phyloP scores from a whole-genome alignment of 140 eudicot genomes.

The Flaveria floridana region DNA sequence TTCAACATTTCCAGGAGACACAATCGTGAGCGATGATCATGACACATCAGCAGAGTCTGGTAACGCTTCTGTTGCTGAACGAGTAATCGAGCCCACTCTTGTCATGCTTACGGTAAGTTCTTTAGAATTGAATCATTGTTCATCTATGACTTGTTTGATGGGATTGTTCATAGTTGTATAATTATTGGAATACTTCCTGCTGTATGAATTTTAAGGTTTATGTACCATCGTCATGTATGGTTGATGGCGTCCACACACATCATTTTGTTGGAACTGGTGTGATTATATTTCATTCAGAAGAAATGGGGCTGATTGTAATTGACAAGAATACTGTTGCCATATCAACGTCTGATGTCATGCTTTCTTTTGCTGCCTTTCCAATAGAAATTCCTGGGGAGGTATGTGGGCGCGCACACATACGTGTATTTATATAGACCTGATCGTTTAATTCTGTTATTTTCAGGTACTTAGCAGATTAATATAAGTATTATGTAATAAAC shows the following conservation, averaged over 20 bases:
- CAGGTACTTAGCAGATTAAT: not conserved
- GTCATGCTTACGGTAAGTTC: constrained; percentile 85
- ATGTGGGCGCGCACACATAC: not conserved
- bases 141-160: not conserved
- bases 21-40: constrained; percentile 43
- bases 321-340: constrained; percentile 93
- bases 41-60: constrained; percentile 55
- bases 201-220: constrained; percentile 61
- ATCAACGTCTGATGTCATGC: constrained; percentile 85
- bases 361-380: constrained; percentile 97
- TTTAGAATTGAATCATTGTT: constrained; percentile 2
- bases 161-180: not conserved
- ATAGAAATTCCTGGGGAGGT: constrained; percentile 96
- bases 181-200: constrained; percentile 2
- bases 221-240: constrained; percentile 93
- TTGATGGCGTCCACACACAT: constrained; percentile 90
- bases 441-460: not conserved
- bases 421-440: not conserved
- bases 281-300: constrained; percentile 74
- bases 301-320: constrained; percentile 83
- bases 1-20: constrained; percentile 39
- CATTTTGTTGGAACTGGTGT: constrained; percentile 94
- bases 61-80: constrained; percentile 87
- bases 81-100: constrained; percentile 86
- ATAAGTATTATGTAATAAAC: not conserved